These are phyloP conservation scores for Debaryomyces castellii DNA, from an alignment of 805 yeast genomes.

Conservation along the genomic window DNA sequence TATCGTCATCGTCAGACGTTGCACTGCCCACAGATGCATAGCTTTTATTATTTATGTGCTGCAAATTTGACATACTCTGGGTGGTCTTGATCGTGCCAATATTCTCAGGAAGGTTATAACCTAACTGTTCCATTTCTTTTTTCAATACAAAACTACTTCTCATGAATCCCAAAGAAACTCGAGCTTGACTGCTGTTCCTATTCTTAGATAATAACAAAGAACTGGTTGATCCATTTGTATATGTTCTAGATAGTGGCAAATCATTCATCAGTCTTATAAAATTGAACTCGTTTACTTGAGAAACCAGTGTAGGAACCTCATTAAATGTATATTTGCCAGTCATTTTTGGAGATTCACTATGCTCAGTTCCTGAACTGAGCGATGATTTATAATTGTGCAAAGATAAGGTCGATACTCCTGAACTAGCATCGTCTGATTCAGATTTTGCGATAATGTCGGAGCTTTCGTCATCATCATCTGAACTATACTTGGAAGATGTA, in stretches of 20 bases:
- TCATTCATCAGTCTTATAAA: constrained; percentile 17
- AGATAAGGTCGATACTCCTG: constrained; percentile 35
- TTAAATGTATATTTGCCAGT: constrained; percentile 8
- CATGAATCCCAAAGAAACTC: constrained; percentile 40
- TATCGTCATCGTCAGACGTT: constrained; percentile 13
- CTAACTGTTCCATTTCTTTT: constrained; percentile 37
- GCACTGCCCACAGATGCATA: background rate
- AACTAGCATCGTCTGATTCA: constrained; percentile 20
- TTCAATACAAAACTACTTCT: constrained; percentile 41
- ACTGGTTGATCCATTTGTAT: constrained; percentile 9
- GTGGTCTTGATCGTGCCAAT: constrained; percentile 12
- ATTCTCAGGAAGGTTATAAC: constrained; percentile 32
- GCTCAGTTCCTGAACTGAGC: constrained; percentile 31
- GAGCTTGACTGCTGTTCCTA: constrained; percentile 22
- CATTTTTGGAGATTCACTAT: constrained; percentile 15
- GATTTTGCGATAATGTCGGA: constrained; percentile 13
- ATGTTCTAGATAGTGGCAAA: constrained; percentile 1
- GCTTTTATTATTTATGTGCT: background rate
- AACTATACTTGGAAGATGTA: constrained; percentile 31
- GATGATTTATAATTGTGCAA: constrained; percentile 38
- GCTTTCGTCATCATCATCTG: constrained; percentile 23
- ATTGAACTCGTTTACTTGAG: constrained; percentile 14
- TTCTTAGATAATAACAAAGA: constrained; percentile 7
- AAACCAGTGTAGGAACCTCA: constrained; percentile 11
- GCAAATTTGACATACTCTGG: background rate